Conservation (phyloP, 78 protist species). For the Dictyostelium capitatum region DNA sequence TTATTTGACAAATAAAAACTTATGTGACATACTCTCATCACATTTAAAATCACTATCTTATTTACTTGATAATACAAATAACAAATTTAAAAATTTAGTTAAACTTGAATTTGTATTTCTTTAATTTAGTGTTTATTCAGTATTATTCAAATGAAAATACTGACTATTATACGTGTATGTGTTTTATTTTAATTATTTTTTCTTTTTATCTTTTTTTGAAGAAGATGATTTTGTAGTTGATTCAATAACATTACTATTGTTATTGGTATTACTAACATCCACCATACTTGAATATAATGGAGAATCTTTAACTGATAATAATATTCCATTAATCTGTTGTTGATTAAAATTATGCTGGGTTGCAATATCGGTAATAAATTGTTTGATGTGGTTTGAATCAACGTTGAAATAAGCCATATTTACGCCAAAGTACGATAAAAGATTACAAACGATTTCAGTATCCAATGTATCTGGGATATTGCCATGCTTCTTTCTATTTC, state of each 20-base stretch:
- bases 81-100: too few relatives aligned
- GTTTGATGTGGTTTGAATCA: background rate
- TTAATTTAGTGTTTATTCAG: too few relatives aligned
- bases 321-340: background rate
- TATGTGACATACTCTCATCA: too few relatives aligned
- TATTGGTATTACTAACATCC: background rate
- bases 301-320: background rate
- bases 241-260: background rate
- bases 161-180: too few relatives aligned
- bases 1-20: too few relatives aligned
- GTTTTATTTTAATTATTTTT: background rate
- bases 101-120: too few relatives aligned
- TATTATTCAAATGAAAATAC: too few relatives aligned
- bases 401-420: conserved; percentile 41
- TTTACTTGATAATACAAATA: too few relatives aligned
- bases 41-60: too few relatives aligned
- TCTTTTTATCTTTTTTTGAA: conserved; percentile 14
- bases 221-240: background rate
- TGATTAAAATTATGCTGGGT: background rate
- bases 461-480: conserved; percentile 26
- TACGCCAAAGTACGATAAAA: conserved; percentile 39
- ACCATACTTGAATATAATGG: conserved; percentile 3
- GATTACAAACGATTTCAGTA: conserved; percentile 46
- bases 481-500: conserved; percentile 28
- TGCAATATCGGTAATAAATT: conserved; percentile 6